Evolutionary conservation across 352 stramenopile genomes (phyloP).

Genomic region (Phytophthora lateralis): DNA sequence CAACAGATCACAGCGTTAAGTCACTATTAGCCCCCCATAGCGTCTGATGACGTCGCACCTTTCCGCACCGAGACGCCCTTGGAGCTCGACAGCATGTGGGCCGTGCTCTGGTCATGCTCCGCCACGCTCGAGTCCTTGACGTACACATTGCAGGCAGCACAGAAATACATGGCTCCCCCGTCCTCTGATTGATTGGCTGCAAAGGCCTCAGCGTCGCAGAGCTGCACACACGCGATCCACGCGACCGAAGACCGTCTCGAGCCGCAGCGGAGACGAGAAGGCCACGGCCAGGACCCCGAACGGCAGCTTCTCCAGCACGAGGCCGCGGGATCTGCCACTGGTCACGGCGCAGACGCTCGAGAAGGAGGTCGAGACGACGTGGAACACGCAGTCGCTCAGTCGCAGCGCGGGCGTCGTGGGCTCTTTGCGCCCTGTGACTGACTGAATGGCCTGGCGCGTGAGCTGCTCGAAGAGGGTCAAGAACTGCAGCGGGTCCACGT

Average conservation of each 20-base stretch:
- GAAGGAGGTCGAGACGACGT: slow-evolving; percentile 54
- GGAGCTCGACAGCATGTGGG: slow-evolving; percentile 53
- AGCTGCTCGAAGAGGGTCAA: slow-evolving; percentile 52
- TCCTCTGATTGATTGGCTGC: slow-evolving; percentile 29
- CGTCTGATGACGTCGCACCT: slow-evolving; percentile 29
- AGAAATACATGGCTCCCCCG: slow-evolving; percentile 58
- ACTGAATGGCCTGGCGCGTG: slow-evolving; percentile 43
- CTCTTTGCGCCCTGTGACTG: neutral
- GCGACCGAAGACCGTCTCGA: slow-evolving; percentile 40
- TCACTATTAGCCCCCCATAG: neutral
- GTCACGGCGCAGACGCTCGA: slow-evolving; percentile 51
- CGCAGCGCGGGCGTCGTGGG: slow-evolving; percentile 35
- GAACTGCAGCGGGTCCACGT: slow-evolving; percentile 29
- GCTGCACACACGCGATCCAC: slow-evolving; percentile 43
- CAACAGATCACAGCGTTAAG: slow-evolving; percentile 8
- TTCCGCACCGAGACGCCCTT: slow-evolving; percentile 52
- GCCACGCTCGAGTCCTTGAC: slow-evolving; percentile 51
- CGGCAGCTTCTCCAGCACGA: slow-evolving; percentile 56
- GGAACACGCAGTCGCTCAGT: slow-evolving; percentile 37
- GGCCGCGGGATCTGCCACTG: slow-evolving; percentile 32
- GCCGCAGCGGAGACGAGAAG: slow-evolving; percentile 40
- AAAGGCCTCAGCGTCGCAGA: slow-evolving; percentile 30
- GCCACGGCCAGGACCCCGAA: slow-evolving; percentile 57
- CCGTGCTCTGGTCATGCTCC: slow-evolving; percentile 63
- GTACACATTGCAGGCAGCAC: slow-evolving; percentile 64